Evolutionary conservation across 352 stramenopile genomes (phyloP).

Genomic region (Globisporangium orthogonon): DNA sequence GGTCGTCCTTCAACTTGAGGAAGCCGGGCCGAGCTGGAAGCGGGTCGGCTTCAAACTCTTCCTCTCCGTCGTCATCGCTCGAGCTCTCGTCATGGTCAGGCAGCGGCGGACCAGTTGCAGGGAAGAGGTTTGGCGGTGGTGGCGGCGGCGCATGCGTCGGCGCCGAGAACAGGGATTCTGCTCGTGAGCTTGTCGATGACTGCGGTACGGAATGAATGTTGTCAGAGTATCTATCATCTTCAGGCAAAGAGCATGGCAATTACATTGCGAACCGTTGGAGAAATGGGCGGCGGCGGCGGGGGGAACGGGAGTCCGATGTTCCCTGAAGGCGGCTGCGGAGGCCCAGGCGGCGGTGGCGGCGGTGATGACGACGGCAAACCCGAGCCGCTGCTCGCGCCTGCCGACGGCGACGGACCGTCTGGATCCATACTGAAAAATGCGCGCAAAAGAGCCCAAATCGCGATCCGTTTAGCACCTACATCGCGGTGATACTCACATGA

Average conservation of each 20-base stretch:
- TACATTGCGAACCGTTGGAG: slow-evolving; percentile 36
- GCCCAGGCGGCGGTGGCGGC: slow-evolving; percentile 12
- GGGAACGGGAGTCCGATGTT: slow-evolving; percentile 56
- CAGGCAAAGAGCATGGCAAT: no score
- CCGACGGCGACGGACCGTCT: slow-evolving; percentile 67
- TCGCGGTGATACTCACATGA: no score
- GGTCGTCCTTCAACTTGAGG: slow-evolving; percentile 81
- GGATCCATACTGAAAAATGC: slow-evolving; percentile 53
- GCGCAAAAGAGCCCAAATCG: neutral
- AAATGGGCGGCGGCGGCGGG: slow-evolving; percentile 34
- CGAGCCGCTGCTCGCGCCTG: slow-evolving; percentile 13
- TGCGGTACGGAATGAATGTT: neutral
- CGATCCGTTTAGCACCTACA: no score
- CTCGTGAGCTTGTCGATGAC: slow-evolving; percentile 34
- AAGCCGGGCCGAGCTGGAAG: slow-evolving; percentile 21
- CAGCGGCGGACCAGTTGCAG: slow-evolving; percentile 13
- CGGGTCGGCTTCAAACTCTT: slow-evolving; percentile 28
- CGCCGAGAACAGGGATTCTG: slow-evolving; percentile 45
- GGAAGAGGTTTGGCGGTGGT: slow-evolving; percentile 14
- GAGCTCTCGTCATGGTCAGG: slow-evolving; percentile 45
- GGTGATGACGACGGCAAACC: slow-evolving; percentile 17
- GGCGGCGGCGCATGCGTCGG: slow-evolving; percentile 39
- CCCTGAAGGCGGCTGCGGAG: slow-evolving; percentile 14
- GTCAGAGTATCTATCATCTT: no score
- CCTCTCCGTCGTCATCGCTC: slow-evolving; percentile 54